A percentile compares a stretch with the other conserved stretches of the same genome.
phyloP scores from a whole-genome alignment of 1,284 basidiomycete species.

The Rhodotorula sp. region DNA sequence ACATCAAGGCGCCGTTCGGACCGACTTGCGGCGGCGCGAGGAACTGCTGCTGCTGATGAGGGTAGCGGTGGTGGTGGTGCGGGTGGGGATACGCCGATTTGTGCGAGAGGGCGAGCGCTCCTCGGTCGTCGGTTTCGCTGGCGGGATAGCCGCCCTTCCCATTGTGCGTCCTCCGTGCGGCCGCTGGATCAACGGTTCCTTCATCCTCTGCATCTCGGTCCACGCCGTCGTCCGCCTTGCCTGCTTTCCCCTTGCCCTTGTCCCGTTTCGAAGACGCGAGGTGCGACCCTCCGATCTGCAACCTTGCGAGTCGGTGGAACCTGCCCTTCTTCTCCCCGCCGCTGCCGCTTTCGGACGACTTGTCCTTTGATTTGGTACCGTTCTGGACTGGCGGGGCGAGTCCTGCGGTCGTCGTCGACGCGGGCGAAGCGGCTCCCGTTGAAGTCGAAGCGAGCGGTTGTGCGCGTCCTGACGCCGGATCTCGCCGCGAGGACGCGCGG shows the following conservation, averaged over 20 bases:
- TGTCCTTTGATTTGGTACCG: not conserved
- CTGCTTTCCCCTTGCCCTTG: slow-evolving; percentile 7
- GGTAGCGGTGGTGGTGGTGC: not conserved
- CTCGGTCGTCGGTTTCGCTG: too few relatives aligned
- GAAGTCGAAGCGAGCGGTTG: not conserved
- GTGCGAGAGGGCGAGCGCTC: not conserved
- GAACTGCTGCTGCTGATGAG: not conserved
- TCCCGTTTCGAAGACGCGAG: not conserved
- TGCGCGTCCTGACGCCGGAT: not conserved
- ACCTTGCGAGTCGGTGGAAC: slow-evolving; percentile 10
- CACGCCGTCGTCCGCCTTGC: not conserved
- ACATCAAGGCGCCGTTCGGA: slow-evolving; percentile 2
- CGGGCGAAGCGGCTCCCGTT: not conserved
- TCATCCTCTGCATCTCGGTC: not conserved
- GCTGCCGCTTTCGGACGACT: not conserved
- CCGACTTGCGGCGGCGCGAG: not conserved
- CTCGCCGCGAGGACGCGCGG: slow-evolving; percentile 7
- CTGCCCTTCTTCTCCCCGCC: slow-evolving; percentile 7
- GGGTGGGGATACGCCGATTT: not conserved
- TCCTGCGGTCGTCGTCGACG: not conserved
- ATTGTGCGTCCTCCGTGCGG: not conserved
- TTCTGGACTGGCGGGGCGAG: not conserved
- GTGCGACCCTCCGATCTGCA: slow-evolving; percentile 1
- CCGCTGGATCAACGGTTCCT: not conserved
- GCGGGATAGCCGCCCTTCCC: not conserved